phyloP scores from a whole-genome alignment of 2,329 filamentous ascomycete genomes.

The Epichloe coenophiala region DNA sequence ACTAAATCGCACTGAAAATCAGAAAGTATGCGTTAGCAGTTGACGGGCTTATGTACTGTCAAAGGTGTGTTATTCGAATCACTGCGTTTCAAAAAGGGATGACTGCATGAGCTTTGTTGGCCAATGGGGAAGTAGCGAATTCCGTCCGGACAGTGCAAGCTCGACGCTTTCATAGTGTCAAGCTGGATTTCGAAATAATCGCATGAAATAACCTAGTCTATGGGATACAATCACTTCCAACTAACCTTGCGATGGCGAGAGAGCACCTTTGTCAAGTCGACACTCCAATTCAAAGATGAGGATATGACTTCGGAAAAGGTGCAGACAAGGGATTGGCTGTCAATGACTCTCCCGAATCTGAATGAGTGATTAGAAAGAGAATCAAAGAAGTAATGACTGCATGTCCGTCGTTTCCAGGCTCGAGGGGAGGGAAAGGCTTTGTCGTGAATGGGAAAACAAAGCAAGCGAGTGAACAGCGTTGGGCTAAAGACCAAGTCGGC shows the following conservation, averaged over 20 bases:
- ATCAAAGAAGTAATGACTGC: constrained; percentile 1
- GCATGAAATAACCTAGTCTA: background rate
- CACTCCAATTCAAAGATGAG: background rate
- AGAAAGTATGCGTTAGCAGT: background rate
- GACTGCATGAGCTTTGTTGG: background rate
- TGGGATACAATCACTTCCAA: background rate
- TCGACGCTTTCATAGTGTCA: background rate
- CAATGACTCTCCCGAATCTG: constrained; percentile 7
- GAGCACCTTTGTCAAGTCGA: constrained; percentile 8
- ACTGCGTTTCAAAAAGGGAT: background rate
- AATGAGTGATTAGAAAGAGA: constrained; percentile 2
- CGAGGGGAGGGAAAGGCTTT: background rate
- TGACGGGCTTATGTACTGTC: background rate
- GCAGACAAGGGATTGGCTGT: constrained; percentile 5
- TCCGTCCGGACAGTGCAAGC: background rate
- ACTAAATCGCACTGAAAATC: background rate
- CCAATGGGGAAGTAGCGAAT: background rate
- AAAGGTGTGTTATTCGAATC: background rate
- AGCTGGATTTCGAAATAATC: background rate
- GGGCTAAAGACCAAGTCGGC: constrained; percentile 2
- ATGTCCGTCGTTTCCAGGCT: background rate
- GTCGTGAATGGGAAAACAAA: constrained; percentile 1
- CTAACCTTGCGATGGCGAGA: constrained; percentile 10
- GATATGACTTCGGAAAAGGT: background rate
- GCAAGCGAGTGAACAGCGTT: constrained; percentile 5